A percentile compares a stretch with the other conserved stretches of the same genome.
Conservation (phyloP, 1,284 basidiomycete genomes). For the Ceratorhiza oryzae-sativae region DNA sequence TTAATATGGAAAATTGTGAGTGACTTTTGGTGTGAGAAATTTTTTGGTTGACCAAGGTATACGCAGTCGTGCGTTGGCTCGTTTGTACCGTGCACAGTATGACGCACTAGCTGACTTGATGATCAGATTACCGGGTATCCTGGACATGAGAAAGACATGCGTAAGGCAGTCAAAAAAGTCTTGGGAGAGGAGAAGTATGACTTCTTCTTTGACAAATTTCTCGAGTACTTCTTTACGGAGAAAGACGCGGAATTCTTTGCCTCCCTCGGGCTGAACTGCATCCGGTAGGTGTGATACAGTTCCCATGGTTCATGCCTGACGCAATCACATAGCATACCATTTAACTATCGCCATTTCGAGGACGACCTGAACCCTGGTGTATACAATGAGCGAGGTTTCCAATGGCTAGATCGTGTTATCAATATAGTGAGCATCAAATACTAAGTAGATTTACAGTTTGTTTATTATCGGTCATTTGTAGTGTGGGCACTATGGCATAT, state of each 20-base stretch:
- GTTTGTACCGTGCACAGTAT: background rate
- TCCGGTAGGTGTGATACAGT: conserved; percentile 44
- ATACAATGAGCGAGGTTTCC: conserved; percentile 59
- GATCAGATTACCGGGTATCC: conserved; percentile 45
- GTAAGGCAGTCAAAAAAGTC: conserved; percentile 50
- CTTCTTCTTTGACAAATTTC: conserved; percentile 55
- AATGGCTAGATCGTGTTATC: conserved; percentile 67
- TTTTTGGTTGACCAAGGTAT: background rate
- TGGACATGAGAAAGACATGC: conserved; percentile 50
- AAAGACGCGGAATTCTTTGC: conserved; percentile 52
- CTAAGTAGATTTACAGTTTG: background rate
- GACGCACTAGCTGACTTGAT: background rate
- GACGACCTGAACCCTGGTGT: conserved; percentile 66
- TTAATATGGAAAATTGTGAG: conserved; percentile 45
- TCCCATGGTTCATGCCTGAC: background rate
- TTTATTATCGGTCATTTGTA: background rate
- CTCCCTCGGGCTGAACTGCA: conserved; percentile 51
- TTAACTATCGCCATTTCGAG: conserved; percentile 74
- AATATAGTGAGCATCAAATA: conserved; percentile 47
- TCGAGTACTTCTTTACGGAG: conserved; percentile 53
- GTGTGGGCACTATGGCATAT: conserved; percentile 62
- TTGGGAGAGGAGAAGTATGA: conserved; percentile 55
- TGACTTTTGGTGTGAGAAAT: background rate
- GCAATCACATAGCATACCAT: conserved; percentile 53
- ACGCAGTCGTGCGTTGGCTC: conserved; percentile 6